A percentile compares a stretch with the other conserved stretches of the same genome.
These are phyloP conservation scores for Coleophoma crateriformis DNA, from an alignment of 2,329 filamentous ascomycete species.

Conservation along the genomic window DNA sequence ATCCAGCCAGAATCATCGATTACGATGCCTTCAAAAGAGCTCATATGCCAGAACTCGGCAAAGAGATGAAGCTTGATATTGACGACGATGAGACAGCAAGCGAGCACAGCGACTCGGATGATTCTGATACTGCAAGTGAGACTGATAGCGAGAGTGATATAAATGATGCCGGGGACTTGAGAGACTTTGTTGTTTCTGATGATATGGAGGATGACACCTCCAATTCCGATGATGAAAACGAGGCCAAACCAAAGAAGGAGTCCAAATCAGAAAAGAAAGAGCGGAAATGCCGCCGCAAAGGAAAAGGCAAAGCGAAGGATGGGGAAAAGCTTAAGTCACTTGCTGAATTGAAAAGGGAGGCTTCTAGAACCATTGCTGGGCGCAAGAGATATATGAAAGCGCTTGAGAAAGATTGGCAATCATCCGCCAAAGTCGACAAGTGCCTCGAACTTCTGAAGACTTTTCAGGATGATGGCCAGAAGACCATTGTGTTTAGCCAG, in stretches of 20 bases:
- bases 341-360: conserved; percentile 63
- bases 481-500: conserved; percentile 78
- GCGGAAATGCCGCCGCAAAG: conserved; percentile 17
- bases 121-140: conserved; percentile 29
- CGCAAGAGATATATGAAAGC: conserved; percentile 66
- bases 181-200: conserved; percentile 50
- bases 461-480: conserved; percentile 49
- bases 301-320: conserved; percentile 28
- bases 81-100: conserved; percentile 9
- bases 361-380: conserved; percentile 55
- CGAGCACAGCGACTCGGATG: conserved; percentile 19
- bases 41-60: conserved; percentile 51
- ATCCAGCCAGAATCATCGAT: conserved; percentile 67
- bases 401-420: conserved; percentile 67
- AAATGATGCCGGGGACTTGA: conserved; percentile 36
- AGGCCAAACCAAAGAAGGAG: conserved; percentile 26
- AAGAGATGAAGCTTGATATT: conserved; percentile 13
- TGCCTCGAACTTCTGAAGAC: conserved; percentile 55
- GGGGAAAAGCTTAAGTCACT: conserved; percentile 40
- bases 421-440: conserved; percentile 71
- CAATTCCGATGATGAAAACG: conserved; percentile 22
- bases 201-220: conserved; percentile 23
- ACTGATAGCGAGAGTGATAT: conserved; percentile 32
- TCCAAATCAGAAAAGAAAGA: conserved; percentile 31
- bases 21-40: conserved; percentile 68